phyloP scores from a whole-genome alignment of 164 flowering plant species.

The Chimonanthus salicifolius region DNA sequence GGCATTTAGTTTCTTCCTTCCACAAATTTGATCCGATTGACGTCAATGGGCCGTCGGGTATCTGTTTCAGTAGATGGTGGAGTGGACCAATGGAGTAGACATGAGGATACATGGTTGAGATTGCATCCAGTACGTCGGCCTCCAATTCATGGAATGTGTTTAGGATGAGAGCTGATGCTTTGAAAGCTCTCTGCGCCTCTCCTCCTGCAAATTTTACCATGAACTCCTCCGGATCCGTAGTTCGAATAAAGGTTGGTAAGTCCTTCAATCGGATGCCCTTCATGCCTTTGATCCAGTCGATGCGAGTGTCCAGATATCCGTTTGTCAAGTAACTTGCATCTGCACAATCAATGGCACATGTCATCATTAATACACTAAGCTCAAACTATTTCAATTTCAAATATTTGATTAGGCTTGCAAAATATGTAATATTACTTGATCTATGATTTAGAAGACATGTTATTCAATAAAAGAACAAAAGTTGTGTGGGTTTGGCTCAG shows the following conservation, averaged over 20 bases:
- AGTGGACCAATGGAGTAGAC: conserved; percentile 15
- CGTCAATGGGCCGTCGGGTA: neutral
- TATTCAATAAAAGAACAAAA: neutral
- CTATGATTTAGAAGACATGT: no score
- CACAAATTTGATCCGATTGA: conserved; percentile 29
- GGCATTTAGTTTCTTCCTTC: conserved; percentile 32
- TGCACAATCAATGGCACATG: neutral
- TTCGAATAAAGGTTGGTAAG: conserved; percentile 31
- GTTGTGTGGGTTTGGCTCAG: no score
- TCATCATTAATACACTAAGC: no score
- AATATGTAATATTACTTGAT: neutral
- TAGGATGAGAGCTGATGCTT: conserved; percentile 11
- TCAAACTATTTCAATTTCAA: no score
- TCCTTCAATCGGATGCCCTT: conserved; percentile 29
- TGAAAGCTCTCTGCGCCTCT: conserved; percentile 14
- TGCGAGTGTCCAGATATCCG: conserved; percentile 26
- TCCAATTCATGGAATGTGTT: conserved; percentile 28
- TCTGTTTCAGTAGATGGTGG: neutral
- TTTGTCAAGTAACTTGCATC: conserved; percentile 35
- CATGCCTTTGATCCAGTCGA: conserved; percentile 43
- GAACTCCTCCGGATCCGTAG: conserved; percentile 21
- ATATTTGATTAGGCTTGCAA: neutral
- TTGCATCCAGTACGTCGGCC: conserved; percentile 17
- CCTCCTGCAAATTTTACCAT: conserved; percentile 25
- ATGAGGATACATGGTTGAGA: conserved; percentile 7